Percentiles rank a stretch among this genome's conserved stretches.
These are phyloP conservation scores for Phyllachora maydis DNA, from an alignment of 2,329 filamentous ascomycete genomes.

Conservation along the genomic window DNA sequence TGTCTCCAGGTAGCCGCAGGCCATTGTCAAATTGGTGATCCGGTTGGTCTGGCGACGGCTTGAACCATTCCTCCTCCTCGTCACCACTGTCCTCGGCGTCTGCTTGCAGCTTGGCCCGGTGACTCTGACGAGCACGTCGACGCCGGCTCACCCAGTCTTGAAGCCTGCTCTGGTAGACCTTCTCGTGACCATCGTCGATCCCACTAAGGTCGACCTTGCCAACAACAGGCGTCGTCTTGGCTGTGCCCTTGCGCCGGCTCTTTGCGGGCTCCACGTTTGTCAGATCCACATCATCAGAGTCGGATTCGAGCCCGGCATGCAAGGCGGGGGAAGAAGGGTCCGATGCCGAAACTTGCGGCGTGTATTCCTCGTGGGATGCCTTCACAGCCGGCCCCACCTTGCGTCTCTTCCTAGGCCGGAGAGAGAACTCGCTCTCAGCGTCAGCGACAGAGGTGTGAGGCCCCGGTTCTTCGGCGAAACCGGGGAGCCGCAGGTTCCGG, in stretches of 20 bases:
- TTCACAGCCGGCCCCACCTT: conserved; percentile 14
- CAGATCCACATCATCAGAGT: conserved; percentile 17
- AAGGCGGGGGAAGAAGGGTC: too few relatives aligned
- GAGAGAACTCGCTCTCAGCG: conserved; percentile 30
- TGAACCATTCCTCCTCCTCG: conserved; percentile 57
- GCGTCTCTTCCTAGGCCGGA: conserved; percentile 36
- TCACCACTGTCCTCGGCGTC: conserved; percentile 19
- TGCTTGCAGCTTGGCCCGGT: conserved; percentile 13
- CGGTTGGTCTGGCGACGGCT: conserved; percentile 63
- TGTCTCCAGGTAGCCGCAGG: conserved; percentile 73
- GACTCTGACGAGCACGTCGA: conserved; percentile 16
- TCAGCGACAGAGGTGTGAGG: conserved; percentile 9
- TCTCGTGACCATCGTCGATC: conserved; percentile 79
- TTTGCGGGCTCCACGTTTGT: conserved; percentile 15
- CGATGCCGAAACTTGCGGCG: too few relatives aligned
- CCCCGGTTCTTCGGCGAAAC: conserved; percentile 36
- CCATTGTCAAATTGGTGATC: conserved; percentile 59
- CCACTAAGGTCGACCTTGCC: conserved; percentile 26
- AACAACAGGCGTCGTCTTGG: conserved; percentile 12
- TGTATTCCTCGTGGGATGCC: conserved; percentile 26
- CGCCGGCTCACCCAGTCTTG: conserved; percentile 47
- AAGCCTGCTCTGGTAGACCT: conserved; percentile 56
- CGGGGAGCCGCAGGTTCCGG: conserved; percentile 51
- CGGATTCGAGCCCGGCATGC: too few relatives aligned
- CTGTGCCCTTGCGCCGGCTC: conserved; percentile 17